phyloP scores from a whole-genome alignment of 345 rosid species.

The Chamaenerion angustifolium region DNA sequence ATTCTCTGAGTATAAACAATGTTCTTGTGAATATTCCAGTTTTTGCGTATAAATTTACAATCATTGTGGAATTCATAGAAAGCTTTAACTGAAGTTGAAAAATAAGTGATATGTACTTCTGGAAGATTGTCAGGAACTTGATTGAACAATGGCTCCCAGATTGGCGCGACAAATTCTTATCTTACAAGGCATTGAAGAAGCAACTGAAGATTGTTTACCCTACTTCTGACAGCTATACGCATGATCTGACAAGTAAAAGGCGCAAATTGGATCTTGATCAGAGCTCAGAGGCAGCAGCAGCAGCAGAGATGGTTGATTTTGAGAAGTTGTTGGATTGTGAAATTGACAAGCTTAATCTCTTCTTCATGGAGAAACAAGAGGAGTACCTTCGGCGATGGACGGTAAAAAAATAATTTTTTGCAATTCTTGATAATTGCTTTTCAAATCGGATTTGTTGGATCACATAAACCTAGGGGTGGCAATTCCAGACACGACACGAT shows the following conservation, averaged over 20 bases:
- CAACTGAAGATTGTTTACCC: constrained; percentile 27
- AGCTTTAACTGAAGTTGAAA: background rate
- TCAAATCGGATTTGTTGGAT: no score
- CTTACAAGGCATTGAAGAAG: constrained; percentile 60
- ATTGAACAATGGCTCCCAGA: constrained; percentile 48
- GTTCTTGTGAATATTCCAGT: background rate
- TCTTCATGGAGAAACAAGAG: constrained; percentile 44
- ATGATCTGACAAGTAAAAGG: constrained; percentile 2
- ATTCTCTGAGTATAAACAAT: constrained; percentile 10
- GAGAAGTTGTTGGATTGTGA: constrained; percentile 35
- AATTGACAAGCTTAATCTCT: constrained; percentile 44
- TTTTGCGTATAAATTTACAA: background rate
- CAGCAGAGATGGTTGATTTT: constrained; percentile 27
- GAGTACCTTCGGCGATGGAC: constrained; percentile 41
- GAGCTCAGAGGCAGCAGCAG: constrained; percentile 7
- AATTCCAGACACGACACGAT: no score
- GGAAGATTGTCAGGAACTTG: constrained; percentile 40
- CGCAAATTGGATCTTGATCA: constrained; percentile 1
- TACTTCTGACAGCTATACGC: background rate
- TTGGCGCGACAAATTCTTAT: constrained; percentile 48
- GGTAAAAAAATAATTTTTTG: constrained; percentile 11
- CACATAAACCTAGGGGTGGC: no score
- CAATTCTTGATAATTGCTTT: background rate
- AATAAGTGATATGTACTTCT: constrained; percentile 31
- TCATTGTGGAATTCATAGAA: background rate